Base-by-base conservation (phyloP, 1,284 basidiomycete genomes). In the Ceratobasidium sp. region DNA sequence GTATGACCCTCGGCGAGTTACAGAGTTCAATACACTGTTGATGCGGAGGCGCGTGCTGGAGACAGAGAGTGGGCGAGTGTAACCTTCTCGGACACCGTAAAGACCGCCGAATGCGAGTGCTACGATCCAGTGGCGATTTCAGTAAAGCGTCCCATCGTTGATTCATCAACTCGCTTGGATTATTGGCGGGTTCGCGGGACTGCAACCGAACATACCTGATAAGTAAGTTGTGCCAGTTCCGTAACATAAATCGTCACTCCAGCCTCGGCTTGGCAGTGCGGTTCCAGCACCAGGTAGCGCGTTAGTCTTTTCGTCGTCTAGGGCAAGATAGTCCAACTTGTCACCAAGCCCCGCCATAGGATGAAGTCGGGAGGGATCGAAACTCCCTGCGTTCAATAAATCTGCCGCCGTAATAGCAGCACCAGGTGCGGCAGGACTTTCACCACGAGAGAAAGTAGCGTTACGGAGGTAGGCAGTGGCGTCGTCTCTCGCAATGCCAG, bases 191-290 rank as follows among this genome's bases (percentile, higher is more conserved):
- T 57, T 38, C 25, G 25, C 25, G 25, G 31, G 20, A 32, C 13
- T 4, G 25, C 1, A 29, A 27, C 31, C 7, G 50, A 35, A 56
- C 94, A 78, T 79, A 96, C 96, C 97, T 77, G 92, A 86, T 68
- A 99, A 89, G 87, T 99, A 99, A 82, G 96, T 98, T 73, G 96
- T 97, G 69, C 97, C 97, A 75, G 96, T 98, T 75, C 97, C 97
- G 81, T 99, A 98, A 86, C 95, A 98, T 71, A 99, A 84, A 81
- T 99, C 97, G 83, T 99, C 97, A 80, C 94, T 94, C 96, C 95
- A 99, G 70, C 97, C 96, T 80, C 97, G 85, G 78, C 91, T 93
- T 75, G 94, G 93, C 74, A 96, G 86, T 72, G 94, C 92, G 72
- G 92, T 92, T 76, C 85, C 86, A 76, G 91, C 86, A 71, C 95